phyloP scores from a whole-genome alignment of 306 rosid species.

The barrel medic (Medicago truncatula) region MtrunA17r5.0-ANR NC_053049.1:6162501-6163000 shows the following conservation, averaged over 20 bases:
- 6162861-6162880: not conserved
- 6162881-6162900: not conserved
- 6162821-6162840: slow-evolving; percentile 16
- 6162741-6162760: not conserved
- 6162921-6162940: slow-evolving; percentile 37
- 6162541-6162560: not conserved
- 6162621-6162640: slow-evolving; percentile 8
- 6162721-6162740: not conserved
- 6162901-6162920: slow-evolving; percentile 36
- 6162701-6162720: slow-evolving; percentile 3
- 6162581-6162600: slow-evolving; percentile 16
- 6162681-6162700: slow-evolving; percentile 8
- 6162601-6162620: not conserved
- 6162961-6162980: slow-evolving; percentile 29
- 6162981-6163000: not conserved
- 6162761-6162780: slow-evolving; percentile 15
- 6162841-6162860: slow-evolving; percentile 35
- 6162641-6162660: not conserved
- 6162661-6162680: not conserved
- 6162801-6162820: not conserved
- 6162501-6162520: slow-evolving; percentile 24
- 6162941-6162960: slow-evolving; percentile 2
- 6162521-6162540: not conserved
- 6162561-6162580: not conserved
- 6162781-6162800: not conserved